These are phyloP conservation scores for Cunninghamia lanceolata DNA, from an alignment of 75 land plant species.

Conservation along the genomic window DNA sequence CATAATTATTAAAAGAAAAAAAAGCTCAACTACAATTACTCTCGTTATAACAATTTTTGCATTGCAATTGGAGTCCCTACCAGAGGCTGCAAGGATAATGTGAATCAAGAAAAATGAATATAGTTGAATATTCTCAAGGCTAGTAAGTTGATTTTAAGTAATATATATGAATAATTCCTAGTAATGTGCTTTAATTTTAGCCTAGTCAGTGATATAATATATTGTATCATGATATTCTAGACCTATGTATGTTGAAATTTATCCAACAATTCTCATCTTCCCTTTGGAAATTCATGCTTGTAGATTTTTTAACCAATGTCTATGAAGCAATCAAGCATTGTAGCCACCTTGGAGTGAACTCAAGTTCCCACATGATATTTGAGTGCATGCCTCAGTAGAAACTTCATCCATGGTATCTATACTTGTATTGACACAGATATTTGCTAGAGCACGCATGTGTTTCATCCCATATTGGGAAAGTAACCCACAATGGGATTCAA, in stretches of 20 bases:
- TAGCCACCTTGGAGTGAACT: slow-evolving; percentile 1
- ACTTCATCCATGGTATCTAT: slow-evolving; percentile 55
- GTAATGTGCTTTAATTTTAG: not conserved
- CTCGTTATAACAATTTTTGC: no score
- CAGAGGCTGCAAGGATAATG: no score
- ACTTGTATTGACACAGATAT: slow-evolving; percentile 72
- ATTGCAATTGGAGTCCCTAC: no score
- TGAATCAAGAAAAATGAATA: no score
- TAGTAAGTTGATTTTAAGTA: not conserved
- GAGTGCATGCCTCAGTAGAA: slow-evolving; percentile 52
- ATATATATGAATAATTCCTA: not conserved
- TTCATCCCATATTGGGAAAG: slow-evolving; percentile 88
- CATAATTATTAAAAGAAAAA: no score
- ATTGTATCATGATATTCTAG: not conserved
- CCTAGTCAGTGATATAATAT: not conserved
- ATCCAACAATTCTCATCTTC: not conserved
- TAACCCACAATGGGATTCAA: slow-evolving; percentile 45
- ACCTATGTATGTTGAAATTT: not conserved
- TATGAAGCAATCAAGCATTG: not conserved
- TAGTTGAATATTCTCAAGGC: not conserved
- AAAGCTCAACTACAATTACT: no score
- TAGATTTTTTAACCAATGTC: not conserved
- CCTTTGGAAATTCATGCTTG: not conserved
- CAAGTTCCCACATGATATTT: not conserved
- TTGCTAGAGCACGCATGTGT: slow-evolving; percentile 87